These are phyloP conservation scores for Fraxinus dipetala DNA, from an alignment of 305 asterid genomes.

Conservation along the genomic window DNA sequence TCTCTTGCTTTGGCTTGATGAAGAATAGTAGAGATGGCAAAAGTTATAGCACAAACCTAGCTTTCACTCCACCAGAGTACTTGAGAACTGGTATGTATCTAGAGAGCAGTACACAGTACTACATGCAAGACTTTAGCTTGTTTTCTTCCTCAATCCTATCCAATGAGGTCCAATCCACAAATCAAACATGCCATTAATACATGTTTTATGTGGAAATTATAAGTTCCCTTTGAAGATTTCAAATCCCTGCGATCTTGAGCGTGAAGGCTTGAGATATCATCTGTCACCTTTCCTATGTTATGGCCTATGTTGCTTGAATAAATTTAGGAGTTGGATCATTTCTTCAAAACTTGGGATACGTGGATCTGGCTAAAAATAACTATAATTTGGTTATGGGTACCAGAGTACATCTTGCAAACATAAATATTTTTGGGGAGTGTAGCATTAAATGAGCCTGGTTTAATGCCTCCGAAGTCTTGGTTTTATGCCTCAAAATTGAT, in stretches of 20 bases:
- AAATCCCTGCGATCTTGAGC: neutral
- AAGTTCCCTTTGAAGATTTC: neutral
- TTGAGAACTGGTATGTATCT: slow-evolving; percentile 60
- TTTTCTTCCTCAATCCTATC: neutral
- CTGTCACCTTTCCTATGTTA: neutral
- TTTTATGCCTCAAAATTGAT: neutral
- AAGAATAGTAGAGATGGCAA: slow-evolving; percentile 86
- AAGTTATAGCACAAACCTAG: slow-evolving; percentile 84
- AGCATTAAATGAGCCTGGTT: neutral
- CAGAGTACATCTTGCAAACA: neutral
- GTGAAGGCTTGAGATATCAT: neutral
- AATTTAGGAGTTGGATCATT: neutral
- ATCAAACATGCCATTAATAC: neutral
- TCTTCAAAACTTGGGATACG: neutral
- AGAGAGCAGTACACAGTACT: neutral
- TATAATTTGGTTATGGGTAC: neutral
- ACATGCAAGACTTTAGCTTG: neutral
- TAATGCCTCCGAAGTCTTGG: neutral
- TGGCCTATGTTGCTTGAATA: neutral
- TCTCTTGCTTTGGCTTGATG: slow-evolving; percentile 87
- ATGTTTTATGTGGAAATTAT: neutral
- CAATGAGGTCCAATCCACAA: neutral
- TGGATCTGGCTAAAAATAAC: neutral
- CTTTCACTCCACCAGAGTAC: slow-evolving; percentile 91
- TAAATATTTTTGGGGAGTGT: neutral